phyloP scores from a whole-genome alignment of 345 rosid species.

The Heritiera littoralis region DNA sequence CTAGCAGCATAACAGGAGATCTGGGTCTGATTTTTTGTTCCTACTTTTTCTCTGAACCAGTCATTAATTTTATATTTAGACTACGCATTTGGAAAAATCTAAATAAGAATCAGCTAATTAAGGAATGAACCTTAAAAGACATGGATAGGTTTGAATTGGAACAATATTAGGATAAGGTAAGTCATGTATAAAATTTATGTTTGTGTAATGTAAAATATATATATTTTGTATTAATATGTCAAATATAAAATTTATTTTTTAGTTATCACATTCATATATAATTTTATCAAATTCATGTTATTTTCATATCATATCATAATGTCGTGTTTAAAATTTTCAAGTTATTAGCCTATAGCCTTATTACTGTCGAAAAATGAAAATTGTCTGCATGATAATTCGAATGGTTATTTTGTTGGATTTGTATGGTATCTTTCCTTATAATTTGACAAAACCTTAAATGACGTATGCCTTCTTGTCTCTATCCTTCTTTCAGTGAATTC shows the following conservation, averaged over 20 bases:
- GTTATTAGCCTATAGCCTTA: too few species aligned
- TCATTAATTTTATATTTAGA: neutral
- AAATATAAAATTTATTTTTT: too few species aligned
- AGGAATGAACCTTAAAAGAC: neutral
- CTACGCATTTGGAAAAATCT: neutral
- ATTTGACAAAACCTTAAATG: neutral
- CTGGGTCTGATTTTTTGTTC: neutral
- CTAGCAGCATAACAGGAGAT: neutral
- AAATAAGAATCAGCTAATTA: neutral
- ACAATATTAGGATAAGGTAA: neutral
- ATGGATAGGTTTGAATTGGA: neutral
- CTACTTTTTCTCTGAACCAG: neutral
- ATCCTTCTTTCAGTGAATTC: neutral
- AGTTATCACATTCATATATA: too few species aligned
- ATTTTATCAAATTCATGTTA: too few species aligned
- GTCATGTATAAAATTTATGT: too few species aligned
- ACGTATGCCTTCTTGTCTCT: slow-evolving; percentile 7
- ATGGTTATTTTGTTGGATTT: slow-evolving; percentile 16
- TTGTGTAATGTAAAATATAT: too few species aligned
- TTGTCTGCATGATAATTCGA: neutral
- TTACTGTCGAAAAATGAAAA: neutral
- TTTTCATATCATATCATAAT: too few species aligned
- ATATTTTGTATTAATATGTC: too few species aligned
- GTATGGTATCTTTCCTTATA: slow-evolving; percentile 16
- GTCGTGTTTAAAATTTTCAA: too few species aligned